Conservation (phyloP, 768 basidiomycete genomes). For the Lactarius psammicola region DNA sequence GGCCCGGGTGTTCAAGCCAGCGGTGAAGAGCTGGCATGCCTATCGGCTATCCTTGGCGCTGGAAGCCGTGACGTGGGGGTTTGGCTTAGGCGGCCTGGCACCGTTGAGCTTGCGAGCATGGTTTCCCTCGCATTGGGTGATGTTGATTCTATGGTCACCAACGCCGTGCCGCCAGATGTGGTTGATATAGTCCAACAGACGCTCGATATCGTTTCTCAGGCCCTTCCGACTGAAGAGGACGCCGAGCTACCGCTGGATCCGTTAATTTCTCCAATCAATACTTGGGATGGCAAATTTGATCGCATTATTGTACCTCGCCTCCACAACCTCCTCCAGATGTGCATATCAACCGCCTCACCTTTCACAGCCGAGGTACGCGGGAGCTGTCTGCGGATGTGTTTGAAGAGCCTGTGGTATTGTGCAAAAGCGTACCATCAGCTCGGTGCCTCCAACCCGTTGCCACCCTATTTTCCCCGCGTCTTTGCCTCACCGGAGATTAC, state of each 20-base stretch:
- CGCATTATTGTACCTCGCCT: neutral
- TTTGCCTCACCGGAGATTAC: too few species aligned
- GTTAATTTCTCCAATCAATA: neutral
- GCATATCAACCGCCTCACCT: neutral
- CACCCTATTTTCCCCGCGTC: too few species aligned
- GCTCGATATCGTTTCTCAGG: neutral
- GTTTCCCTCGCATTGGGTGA: neutral
- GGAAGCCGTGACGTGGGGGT: neutral
- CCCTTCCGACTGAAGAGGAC: neutral
- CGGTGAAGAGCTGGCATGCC: neutral
- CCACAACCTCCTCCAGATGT: neutral
- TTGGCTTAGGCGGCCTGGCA: neutral
- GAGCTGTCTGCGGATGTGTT: neutral
- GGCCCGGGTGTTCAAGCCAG: neutral
- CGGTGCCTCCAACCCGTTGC: too few species aligned
- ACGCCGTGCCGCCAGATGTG: neutral
- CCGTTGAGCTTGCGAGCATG: neutral
- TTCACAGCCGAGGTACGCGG: neutral
- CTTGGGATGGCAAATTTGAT: neutral
- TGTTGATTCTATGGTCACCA: neutral
- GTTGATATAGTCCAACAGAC: neutral
- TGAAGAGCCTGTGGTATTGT: neutral
- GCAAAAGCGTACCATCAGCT: too few species aligned
- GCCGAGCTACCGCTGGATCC: rapidly evolving
- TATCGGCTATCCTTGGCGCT: neutral